Evolutionary conservation across 495 filamentous ascomycete species (phyloP).

Genomic region (Peziza echinospora): DNA sequence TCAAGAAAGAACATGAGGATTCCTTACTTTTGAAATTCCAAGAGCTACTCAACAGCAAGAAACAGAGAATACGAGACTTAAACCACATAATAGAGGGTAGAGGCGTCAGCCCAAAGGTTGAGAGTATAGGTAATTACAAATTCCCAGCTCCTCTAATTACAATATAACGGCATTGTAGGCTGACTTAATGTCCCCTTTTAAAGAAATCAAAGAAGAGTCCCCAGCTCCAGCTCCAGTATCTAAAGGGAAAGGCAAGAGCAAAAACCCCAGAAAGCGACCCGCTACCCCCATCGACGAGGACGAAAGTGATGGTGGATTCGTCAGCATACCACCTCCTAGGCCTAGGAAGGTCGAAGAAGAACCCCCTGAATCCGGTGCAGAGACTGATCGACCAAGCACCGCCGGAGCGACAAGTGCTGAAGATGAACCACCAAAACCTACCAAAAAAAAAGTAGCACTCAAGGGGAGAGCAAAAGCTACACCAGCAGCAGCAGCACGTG

Average conservation of each 20-base stretch:
- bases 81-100: constrained; percentile 4
- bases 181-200: too few relatives aligned
- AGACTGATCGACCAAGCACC: neutral
- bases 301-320: neutral
- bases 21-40: constrained; percentile 18
- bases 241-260: neutral
- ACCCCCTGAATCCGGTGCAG: neutral
- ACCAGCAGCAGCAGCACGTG: neutral
- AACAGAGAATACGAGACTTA: constrained; percentile 14
- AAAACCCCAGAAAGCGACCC: neutral
- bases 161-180: too few relatives aligned
- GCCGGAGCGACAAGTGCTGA: neutral
- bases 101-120: too few relatives aligned
- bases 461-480: neutral
- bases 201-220: too few relatives aligned
- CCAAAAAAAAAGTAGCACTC: neutral
- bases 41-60: constrained; percentile 15
- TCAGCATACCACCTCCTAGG: too few relatives aligned
- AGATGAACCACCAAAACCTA: neutral
- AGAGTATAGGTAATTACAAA: too few relatives aligned
- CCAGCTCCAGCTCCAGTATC: neutral
- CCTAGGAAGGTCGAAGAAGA: neutral
- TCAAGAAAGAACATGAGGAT: constrained; percentile 27
- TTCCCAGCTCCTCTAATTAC: too few relatives aligned
- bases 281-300: neutral